Percentiles rank a stretch among this genome's conserved stretches.
phyloP scores from a whole-genome alignment of 768 basidiomycete genomes.

The Trametes meyenii region DNA sequence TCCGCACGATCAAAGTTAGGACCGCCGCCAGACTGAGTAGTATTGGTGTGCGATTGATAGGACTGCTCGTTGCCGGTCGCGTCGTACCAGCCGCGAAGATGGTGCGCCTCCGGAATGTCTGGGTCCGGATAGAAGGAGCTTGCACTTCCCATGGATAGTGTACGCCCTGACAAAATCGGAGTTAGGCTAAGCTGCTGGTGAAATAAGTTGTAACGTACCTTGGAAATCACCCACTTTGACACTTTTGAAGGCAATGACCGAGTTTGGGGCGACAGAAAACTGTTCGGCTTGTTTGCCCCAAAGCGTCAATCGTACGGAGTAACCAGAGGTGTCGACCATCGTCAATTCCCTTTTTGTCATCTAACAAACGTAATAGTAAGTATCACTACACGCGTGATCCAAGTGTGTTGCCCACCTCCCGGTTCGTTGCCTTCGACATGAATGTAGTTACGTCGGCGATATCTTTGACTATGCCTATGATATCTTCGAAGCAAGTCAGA shows the following conservation, averaged over 20 bases:
- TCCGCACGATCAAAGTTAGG: slow-evolving; percentile 69
- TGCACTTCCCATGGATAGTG: slow-evolving; percentile 79
- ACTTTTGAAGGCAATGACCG: slow-evolving; percentile 92
- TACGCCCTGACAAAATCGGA: slow-evolving; percentile 57
- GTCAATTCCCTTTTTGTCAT: slow-evolving; percentile 88
- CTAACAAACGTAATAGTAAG: slow-evolving; percentile 40
- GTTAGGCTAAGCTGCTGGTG: neutral
- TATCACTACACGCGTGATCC: slow-evolving; percentile 1
- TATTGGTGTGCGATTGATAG: slow-evolving; percentile 73
- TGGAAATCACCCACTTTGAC: slow-evolving; percentile 93
- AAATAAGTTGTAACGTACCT: slow-evolving; percentile 44
- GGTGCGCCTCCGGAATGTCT: slow-evolving; percentile 87
- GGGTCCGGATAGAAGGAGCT: slow-evolving; percentile 86
- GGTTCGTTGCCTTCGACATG: slow-evolving; percentile 71
- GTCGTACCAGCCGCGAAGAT: slow-evolving; percentile 92
- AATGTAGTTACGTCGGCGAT: slow-evolving; percentile 69
- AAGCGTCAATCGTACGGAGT: slow-evolving; percentile 80
- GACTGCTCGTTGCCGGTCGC: slow-evolving; percentile 58
- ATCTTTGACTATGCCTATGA: slow-evolving; percentile 86
- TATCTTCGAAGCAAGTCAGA: slow-evolving; percentile 54
- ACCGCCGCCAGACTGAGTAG: slow-evolving; percentile 40
- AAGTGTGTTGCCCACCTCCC: slow-evolving; percentile 44
- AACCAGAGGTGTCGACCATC: slow-evolving; percentile 82
- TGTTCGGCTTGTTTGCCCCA: slow-evolving; percentile 96
- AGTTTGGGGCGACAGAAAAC: slow-evolving; percentile 57